phyloP scores from a whole-genome alignment of 139 green algal species.

The Picochlorum costavermella region DNA sequence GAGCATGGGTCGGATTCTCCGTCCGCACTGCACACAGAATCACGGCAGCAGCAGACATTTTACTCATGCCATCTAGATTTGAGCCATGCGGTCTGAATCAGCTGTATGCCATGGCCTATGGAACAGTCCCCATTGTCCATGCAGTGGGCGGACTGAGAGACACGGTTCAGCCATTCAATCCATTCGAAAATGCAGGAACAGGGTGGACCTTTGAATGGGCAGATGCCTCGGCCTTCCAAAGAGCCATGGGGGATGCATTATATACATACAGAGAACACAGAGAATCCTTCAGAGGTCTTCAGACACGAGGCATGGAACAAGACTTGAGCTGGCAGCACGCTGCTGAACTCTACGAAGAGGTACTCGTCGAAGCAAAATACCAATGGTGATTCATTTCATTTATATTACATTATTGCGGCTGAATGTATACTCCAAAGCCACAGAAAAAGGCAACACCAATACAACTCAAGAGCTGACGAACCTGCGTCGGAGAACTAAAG shows the following conservation, averaged over 20 bases:
- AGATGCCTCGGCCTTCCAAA: constrained; percentile 53
- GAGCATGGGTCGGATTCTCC: constrained; percentile 89
- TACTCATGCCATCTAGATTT: constrained; percentile 67
- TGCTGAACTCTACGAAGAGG: constrained; percentile 84
- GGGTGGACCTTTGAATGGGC: constrained; percentile 71
- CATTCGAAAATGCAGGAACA: constrained; percentile 67
- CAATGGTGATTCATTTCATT: constrained; percentile 49
- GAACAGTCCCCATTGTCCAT: constrained; percentile 83
- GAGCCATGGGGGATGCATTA: constrained; percentile 57
- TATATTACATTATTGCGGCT: not conserved
- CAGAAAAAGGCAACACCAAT: constrained; percentile 1
- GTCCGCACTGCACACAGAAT: constrained; percentile 85
- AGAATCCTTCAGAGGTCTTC: constrained; percentile 51
- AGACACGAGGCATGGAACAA: constrained; percentile 56
- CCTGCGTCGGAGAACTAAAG: not conserved
- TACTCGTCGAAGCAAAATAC: constrained; percentile 86
- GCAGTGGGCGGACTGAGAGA: constrained; percentile 74
- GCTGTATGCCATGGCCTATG: constrained; percentile 95
- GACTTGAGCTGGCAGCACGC: constrained; percentile 85
- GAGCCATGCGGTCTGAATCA: constrained; percentile 75
- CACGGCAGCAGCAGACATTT: constrained; percentile 61
- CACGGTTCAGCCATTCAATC: constrained; percentile 75
- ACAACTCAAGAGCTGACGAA: constrained; percentile 4
- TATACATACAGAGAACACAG: constrained; percentile 63
- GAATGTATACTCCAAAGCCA: constrained; percentile 10